phyloP scores from a whole-genome alignment of 768 basidiomycete genomes.

The Rickenella mellea region DNA sequence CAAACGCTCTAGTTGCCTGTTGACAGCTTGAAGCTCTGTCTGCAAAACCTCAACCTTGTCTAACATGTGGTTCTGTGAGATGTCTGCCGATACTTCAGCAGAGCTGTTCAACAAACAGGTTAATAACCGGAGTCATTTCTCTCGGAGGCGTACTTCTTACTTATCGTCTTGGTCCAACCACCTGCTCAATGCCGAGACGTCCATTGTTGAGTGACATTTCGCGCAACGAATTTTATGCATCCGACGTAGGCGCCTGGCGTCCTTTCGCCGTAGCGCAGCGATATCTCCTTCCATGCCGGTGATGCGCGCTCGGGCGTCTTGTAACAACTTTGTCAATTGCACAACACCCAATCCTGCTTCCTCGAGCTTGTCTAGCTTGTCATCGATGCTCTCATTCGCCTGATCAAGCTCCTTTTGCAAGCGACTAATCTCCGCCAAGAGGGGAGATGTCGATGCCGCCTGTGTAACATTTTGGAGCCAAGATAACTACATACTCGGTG shows the following conservation, averaged over 20 bases:
- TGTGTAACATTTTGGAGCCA: constrained; percentile 58
- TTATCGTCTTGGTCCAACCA: constrained; percentile 48
- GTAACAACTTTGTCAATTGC: constrained; percentile 58
- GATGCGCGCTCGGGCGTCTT: constrained; percentile 57
- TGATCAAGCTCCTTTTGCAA: constrained; percentile 67
- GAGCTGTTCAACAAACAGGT: constrained; percentile 28
- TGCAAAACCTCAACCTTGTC: constrained; percentile 59
- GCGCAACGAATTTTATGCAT: constrained; percentile 56
- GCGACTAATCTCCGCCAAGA: constrained; percentile 63
- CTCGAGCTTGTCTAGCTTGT: constrained; percentile 79
- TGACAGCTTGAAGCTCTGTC: constrained; percentile 50
- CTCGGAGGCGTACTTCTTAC: constrained; percentile 23
- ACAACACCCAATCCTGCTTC: constrained; percentile 72
- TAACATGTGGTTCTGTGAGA: constrained; percentile 57
- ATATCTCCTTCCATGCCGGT: constrained; percentile 57
- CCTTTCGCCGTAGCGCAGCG: constrained; percentile 51
- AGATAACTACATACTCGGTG: constrained; percentile 40
- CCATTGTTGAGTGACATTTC: constrained; percentile 58
- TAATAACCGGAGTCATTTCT: not conserved
- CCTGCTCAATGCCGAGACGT: constrained; percentile 33
- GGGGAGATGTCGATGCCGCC: constrained; percentile 49
- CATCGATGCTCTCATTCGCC: constrained; percentile 81
- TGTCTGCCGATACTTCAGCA: constrained; percentile 41
- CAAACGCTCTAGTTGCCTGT: constrained; percentile 52
- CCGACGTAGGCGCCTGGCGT: constrained; percentile 57